These are phyloP conservation scores for Mycena rebaudengoi DNA, from an alignment of 768 basidiomycete species.

Conservation along the genomic window DNA sequence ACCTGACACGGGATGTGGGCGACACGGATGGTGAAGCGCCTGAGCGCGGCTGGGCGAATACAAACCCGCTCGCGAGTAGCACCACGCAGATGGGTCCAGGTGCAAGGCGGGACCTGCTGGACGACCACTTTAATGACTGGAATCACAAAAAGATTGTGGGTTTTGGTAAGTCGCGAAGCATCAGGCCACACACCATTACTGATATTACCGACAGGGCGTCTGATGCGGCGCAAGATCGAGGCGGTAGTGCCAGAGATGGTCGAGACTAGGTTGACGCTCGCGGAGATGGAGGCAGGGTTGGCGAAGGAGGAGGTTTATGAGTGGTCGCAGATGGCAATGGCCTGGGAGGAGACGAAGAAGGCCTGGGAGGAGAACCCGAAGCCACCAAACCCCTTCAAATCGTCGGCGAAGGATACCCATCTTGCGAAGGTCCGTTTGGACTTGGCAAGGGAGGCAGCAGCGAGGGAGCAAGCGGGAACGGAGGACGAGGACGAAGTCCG, in stretches of 20 bases:
- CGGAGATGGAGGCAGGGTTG: neutral
- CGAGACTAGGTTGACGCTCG: neutral
- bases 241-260: neutral
- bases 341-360: constrained; percentile 1
- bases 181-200: too few relatives aligned
- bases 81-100: constrained; percentile 49
- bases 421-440: neutral
- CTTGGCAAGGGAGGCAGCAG: neutral
- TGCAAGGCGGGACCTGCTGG: neutral
- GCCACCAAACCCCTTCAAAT: neutral
- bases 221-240: neutral
- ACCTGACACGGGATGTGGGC: constrained; percentile 39
- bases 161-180: too few relatives aligned
- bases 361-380: too few relatives aligned
- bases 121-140: constrained; percentile 18
- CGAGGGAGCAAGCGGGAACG: neutral
- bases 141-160: constrained; percentile 18
- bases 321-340: neutral
- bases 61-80: constrained; percentile 41
- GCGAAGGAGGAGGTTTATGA: neutral
- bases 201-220: too few relatives aligned
- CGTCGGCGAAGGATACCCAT: neutral
- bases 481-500: neutral
- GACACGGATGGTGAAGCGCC: constrained; percentile 44
- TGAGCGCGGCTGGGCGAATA: constrained; percentile 39